Base-by-base conservation (phyloP, 2,329 filamentous ascomycete genomes). In the Hypomyces rosellus region DNA sequence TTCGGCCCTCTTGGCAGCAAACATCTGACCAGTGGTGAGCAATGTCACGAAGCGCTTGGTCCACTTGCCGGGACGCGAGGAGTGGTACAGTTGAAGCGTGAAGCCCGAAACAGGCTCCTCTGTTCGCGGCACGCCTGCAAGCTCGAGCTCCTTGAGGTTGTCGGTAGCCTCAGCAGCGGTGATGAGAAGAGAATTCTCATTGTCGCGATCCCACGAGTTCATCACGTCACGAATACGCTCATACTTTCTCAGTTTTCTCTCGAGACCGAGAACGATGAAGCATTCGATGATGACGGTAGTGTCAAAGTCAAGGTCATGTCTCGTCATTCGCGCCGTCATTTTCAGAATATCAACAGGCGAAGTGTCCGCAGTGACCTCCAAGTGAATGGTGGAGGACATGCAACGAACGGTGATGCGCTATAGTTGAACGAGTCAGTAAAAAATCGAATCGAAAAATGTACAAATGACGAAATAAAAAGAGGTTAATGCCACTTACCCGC, bases 191-290 rank as follows among this genome's bases (percentile, higher is more conserved):
- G 78, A 75, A 61, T 95, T 93, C 58, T 90, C 85, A 2, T 77
- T 74, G 64, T 96, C 90, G 40, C 78, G 75, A 54, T 95, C 88
- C 92, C 92, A 97, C 0, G 90, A 95, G 65, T 95, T 95, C 77
- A 96, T 80, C 18, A 96, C 81, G 61, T 96, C 89, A 53, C 89
- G 82, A 33, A 97, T 79, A 54, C 82, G 82, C 70, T 97, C 92
- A 64, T 96, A 96, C 37, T 83, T 84, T 38, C 92, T 85, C 22
- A 97, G 70, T 1, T 88, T 86, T 37, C 92, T 82, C 65, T 95
- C 88, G 2, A 97, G 75, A 30, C 89, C 89, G 1, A 93, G 77
- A 41, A 83, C 78, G 16, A 76, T 72, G 64, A 90, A 96, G 16
- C 78, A 81, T 66, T 97, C 92, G 15, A 90, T 68, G 11, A 96